Evolutionary conservation across 2,329 filamentous ascomycete genomes (phyloP), one percentile per base, ranked within the genome.

Genomic region (Dothiorella sarmentorum): DNA sequence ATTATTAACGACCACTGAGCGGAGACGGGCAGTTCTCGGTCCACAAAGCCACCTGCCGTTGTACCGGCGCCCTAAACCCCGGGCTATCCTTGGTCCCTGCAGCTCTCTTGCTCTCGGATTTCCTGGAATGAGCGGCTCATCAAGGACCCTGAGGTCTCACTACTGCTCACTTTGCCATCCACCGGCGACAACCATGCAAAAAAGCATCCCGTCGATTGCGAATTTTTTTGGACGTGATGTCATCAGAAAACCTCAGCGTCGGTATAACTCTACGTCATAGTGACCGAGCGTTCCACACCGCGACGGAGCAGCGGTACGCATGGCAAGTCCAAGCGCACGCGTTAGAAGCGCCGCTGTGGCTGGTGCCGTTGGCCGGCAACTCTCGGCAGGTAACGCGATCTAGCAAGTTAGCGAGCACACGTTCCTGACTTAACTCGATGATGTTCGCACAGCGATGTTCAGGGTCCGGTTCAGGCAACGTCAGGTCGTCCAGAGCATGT

Each of bases 371-470:
- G n/a, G n/a, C n/a, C n/a, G n/a, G n/a, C n/a, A n/a, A n/a, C n/a
- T n/a, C n/a, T n/a, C n/a, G n/a, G n/a, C n/a, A n/a, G n/a, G n/a
- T n/a, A n/a, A n/a, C n/a, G n/a, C n/a, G n/a, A n/a, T n/a, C n/a
- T n/a, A 29, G 49, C 49, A 35, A 35, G n/a, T 13, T 29, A 26
- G 49, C 24, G 20, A n/a, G 49, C 33, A 22, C n/a, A 31, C 49
- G 49, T 53, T 53, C 49, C 49, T 53, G 49, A 29, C n/a, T 53
- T 27, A 29, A 29, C 33, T 38, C 33, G 29, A 11, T 51, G 31
- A 51, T 51, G 47, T 29, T 37, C 47, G 47, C 47, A 22, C 29
- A 17, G n/a, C 35, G 49, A 53, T 53, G 24, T 53, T 53, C 49
- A 53, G 49, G 49, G 49, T 53, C 49, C 35, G 20, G 13, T n/a